Evolutionary conservation across 441 rosid genomes (phyloP), one percentile per base, ranked within the genome.

Genomic region (Cnidoscolus chayamansa): DNA sequence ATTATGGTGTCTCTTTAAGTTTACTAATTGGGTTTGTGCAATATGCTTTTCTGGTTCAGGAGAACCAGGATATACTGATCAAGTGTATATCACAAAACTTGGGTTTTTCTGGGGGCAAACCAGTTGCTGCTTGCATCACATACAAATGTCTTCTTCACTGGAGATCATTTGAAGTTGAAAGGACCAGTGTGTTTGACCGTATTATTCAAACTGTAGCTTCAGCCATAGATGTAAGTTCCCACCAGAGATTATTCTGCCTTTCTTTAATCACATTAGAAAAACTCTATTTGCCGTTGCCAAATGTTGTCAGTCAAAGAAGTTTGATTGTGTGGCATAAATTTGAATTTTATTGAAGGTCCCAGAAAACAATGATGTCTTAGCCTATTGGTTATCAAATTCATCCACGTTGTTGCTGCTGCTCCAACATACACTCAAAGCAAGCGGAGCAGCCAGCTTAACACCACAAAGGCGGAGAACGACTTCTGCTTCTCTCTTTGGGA

Each of bases 151-250:
- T 96, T 43, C 97, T 96, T 78, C 98, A 94, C 58, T 96, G 99
- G 99, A 91, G 98, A 75, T 96, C 99, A 73, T 96, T 96, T 82
- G 99, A 96, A 85, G 98, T 88, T 67, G 99, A 96, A 87, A 92
- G 97, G 86, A 96, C 99, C 48, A 83, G 83, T 71, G 94, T 96
- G 80, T 96, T 96, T 82, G 99, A 96, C 81, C 97, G 94, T 66
- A 89, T 96, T 68, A 96, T 96, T 83, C 98, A 96, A 81, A 88
- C 98, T 74, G 90, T 96, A 81, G 97, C 97, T 69, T 83, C 95
- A 54, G 88, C 98, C 70, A 84, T 94, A 66, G 98, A 94, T 78
- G 99, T 96, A 80, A 79, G 76, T 72, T 74, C 12, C 66, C 7
- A 10, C 63, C 54, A 54, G 63, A 54, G 25, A 47, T 45, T 37